Base-by-base conservation (phyloP, 2,329 filamentous ascomycete genomes). In the Ascosphaera pollenicola region DNA sequence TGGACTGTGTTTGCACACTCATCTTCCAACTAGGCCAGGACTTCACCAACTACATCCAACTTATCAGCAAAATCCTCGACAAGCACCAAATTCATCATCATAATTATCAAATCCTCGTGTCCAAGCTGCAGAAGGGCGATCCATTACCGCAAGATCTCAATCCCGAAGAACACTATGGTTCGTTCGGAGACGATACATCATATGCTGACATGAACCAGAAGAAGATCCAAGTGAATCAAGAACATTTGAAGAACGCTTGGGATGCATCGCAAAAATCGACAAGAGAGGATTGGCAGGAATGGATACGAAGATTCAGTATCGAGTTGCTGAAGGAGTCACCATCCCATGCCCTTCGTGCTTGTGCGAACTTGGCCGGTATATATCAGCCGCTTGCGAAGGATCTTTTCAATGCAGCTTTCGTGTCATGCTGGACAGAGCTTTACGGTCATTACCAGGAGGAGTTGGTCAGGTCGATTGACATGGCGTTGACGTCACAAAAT, bases 201-300 rank as follows among this genome's bases (percentile, higher is more conserved):
- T 78, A 84, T 49, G 74, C 80, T 0, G 87, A 95, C 46, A 78
- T 91, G 35, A 75, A 77, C 2, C 81, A 79, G 10, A 94, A 93
- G 65, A 95, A 95, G 58, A 68, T 95, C 26, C 84, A 92, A 44
- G 87, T 95, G 57, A 99, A 98, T 48, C 84, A 93, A 38, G 85
- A 95, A 45, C 91, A 98, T 63, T 65, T 99, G 17, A 94, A 95
- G 58, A 78, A 79, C 45, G 89, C 91, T 0, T 99, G 89, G 89
- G 89, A 95, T 49, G 89, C 91, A 0, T 84, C 78, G 42, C 84
- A 91, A 43, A 94, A 94, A 53, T 94, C 87, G 0, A 99, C 89
- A 8, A 84, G 85, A 50, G 89, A 99, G 54, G 89, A 99, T 58
- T 99, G 89, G 89, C 82, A 93, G 50, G 89, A 99, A 56, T 99